Conservation (phyloP, 1,284 basidiomycete genomes). For the Pisolithus thermaeus region DNA sequence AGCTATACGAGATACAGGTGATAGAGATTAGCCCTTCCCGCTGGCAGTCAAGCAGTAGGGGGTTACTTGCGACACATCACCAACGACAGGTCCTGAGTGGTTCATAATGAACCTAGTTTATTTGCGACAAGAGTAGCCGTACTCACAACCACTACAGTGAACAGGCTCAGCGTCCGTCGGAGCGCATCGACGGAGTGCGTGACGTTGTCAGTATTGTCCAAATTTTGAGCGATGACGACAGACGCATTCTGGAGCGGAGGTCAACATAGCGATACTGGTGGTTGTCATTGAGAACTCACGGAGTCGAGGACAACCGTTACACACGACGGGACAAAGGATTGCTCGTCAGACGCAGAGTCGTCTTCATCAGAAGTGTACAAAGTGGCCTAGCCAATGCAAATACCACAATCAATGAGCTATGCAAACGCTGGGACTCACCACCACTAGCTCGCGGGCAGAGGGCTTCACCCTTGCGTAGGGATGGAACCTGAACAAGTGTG, state of each 20-base stretch:
- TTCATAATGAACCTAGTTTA: not conserved
- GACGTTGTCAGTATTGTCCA: not conserved
- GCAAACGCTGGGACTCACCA: not conserved
- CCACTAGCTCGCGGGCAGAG: not conserved
- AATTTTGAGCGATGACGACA: not conserved
- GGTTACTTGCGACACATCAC: not conserved
- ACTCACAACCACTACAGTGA: not conserved
- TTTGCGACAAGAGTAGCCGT: not conserved
- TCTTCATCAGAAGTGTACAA: too few relatives aligned
- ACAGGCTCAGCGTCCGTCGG: not conserved
- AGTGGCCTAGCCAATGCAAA: too few relatives aligned
- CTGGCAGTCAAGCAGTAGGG: not conserved
- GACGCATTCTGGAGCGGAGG: not conserved
- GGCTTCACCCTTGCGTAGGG: slow-evolving; percentile 1
- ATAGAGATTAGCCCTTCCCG: too few relatives aligned
- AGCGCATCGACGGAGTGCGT: not conserved
- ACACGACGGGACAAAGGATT: not conserved
- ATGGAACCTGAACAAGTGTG: not conserved
- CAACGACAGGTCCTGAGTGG: not conserved
- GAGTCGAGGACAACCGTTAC: not conserved
- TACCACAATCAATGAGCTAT: not conserved
- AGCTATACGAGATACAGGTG: too few relatives aligned
- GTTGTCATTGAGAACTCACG: not conserved
- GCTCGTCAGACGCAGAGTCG: not conserved
- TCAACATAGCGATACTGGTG: not conserved